Conservation (phyloP, 2,329 filamentous ascomycete species). For the Fusarium decemcellulare region DNA sequence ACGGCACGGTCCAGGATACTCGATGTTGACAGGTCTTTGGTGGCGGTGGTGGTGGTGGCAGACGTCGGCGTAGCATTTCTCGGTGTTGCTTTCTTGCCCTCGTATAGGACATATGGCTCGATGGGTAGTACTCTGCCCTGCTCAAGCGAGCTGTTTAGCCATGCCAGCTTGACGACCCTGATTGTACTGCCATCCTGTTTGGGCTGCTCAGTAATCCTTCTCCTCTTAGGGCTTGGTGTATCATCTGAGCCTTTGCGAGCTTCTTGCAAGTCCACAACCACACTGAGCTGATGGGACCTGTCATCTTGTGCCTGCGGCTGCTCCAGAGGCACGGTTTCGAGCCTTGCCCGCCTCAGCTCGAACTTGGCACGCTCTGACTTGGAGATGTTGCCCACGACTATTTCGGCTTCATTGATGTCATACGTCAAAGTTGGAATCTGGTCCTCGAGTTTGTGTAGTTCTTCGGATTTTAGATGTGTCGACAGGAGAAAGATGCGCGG, state of each 20-base stretch:
- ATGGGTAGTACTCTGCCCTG: slow-evolving; percentile 61
- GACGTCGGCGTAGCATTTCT: slow-evolving; percentile 2
- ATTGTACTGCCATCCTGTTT: slow-evolving; percentile 49
- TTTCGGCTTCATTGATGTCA: slow-evolving; percentile 77
- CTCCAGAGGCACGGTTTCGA: slow-evolving; percentile 66
- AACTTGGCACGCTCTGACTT: slow-evolving; percentile 80
- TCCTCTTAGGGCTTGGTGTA: slow-evolving; percentile 35
- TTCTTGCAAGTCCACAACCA: neutral
- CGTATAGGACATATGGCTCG: slow-evolving; percentile 68
- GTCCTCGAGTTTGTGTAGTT: slow-evolving; percentile 75
- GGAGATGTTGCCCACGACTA: slow-evolving; percentile 82
- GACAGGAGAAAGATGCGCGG: slow-evolving; percentile 82
- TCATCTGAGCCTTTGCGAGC: slow-evolving; percentile 5
- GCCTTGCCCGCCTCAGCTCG: slow-evolving; percentile 79
- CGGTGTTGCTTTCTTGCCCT: slow-evolving; percentile 57
- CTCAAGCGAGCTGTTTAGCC: slow-evolving; percentile 69
- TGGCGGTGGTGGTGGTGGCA: neutral
- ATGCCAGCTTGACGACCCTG: slow-evolving; percentile 70
- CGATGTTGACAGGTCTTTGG: slow-evolving; percentile 20
- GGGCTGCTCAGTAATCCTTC: slow-evolving; percentile 21
- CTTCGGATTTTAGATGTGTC: slow-evolving; percentile 75
- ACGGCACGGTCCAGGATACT: slow-evolving; percentile 42
- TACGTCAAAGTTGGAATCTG: slow-evolving; percentile 77
- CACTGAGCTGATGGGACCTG: neutral
- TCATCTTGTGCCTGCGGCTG: slow-evolving; percentile 4